Evolutionary conservation across 768 basidiomycete genomes (phyloP), one percentile per base, ranked within the genome.

Genomic region (Amanita muscaria): DNA sequence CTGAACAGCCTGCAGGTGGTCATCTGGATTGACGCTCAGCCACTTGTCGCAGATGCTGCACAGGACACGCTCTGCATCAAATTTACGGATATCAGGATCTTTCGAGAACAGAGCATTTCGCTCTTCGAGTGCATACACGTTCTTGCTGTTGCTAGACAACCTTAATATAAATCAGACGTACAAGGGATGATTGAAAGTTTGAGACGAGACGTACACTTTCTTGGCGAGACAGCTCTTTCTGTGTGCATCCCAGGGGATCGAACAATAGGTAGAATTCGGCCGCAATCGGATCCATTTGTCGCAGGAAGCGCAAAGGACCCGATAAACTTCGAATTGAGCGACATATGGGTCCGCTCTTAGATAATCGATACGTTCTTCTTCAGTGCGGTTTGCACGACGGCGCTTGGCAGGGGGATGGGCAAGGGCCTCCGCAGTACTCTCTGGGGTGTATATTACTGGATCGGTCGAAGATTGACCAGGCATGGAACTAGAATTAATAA

Each of bases 201-300:
- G 12, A 14, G 30, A 33, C 5, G 1, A 27, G 25, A 66, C 79
- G 49, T 56, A 83, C 84, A 77, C 73, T 60, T 84, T 83, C 66
- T 84, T 87, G 1, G 83, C 78, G 36, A 88, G 63, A 62, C 85
- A 88, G 56, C 82, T 84, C 65, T 86, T 88, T 32, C 86, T 68
- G 56, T 88, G 86, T 3, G 86, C 85, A 56, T 88, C 84, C 86
- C 86, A 88, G 0, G 86, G 86, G 43, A 88, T 88, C n/a, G 79
- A 83, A 55, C 86, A 89, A 54, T 87, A 89, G 0, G 85, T 88
- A 43, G 85, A 88, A 59, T 89, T 89, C 34, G 85, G 84, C 6
- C 86, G 73, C n/a, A 88, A 68, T 12, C 87, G 73, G 50, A 88
- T 87, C 86, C 86, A 88, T 58, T 86, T 88, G 60, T 87, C 80